Conservation (phyloP, 352 stramenopile genomes). For the Phytophthora citrophthora region DNA sequence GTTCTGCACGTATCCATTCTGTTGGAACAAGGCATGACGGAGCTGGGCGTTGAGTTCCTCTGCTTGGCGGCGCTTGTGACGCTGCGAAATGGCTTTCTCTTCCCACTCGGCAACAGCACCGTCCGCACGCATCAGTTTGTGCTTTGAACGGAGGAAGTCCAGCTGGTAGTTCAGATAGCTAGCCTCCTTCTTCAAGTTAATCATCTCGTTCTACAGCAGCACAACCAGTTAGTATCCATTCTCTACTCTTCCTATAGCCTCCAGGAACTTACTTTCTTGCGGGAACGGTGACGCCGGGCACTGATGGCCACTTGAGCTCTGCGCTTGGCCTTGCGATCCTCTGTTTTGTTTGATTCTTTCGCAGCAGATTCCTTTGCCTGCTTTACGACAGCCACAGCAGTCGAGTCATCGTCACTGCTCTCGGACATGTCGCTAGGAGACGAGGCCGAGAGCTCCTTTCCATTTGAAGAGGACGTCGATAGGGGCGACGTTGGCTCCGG, state of each 20-base stretch:
- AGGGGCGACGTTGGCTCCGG: conserved; percentile 25
- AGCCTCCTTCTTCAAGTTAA: conserved; percentile 54
- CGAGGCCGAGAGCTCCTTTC: conserved; percentile 12
- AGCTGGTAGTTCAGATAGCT: conserved; percentile 54
- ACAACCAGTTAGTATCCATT: background rate
- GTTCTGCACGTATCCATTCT: conserved; percentile 51
- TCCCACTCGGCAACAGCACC: conserved; percentile 59
- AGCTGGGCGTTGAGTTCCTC: conserved; percentile 61
- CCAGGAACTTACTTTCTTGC: conserved; percentile 49
- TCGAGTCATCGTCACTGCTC: conserved; percentile 28
- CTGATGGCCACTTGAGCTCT: conserved; percentile 58
- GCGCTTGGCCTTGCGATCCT: conserved; percentile 54
- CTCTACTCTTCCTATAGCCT: background rate
- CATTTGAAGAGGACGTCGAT: conserved; percentile 19
- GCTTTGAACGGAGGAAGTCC: conserved; percentile 53
- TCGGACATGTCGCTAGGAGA: conserved; percentile 30
- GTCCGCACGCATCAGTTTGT: conserved; percentile 52
- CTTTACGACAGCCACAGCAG: background rate
- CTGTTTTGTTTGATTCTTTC: conserved; percentile 20
- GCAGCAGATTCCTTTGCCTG: background rate
- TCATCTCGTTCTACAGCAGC: conserved; percentile 41
- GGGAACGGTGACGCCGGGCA: conserved; percentile 52
- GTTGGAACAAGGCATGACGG: conserved; percentile 59
- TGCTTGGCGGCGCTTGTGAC: conserved; percentile 60
- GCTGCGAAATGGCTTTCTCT: conserved; percentile 62